phyloP scores from a whole-genome alignment of 2,329 filamentous ascomycete species.

The Aspergillus candidus region DNA sequence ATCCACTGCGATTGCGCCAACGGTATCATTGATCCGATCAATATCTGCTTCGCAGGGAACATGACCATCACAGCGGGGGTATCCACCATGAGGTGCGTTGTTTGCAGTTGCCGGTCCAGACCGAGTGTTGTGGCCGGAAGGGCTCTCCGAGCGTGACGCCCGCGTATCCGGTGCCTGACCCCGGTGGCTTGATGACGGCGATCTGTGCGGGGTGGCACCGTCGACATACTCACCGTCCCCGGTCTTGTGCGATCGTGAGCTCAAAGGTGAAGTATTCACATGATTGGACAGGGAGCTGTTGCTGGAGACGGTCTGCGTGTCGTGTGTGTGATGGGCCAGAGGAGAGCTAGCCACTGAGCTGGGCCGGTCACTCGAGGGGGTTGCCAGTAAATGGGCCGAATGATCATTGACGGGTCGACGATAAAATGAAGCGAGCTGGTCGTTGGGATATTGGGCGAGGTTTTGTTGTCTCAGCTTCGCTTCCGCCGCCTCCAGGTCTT shows the following conservation, averaged over 20 bases:
- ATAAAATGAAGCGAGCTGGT: conserved; percentile 14
- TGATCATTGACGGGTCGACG: conserved; percentile 18
- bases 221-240: conserved; percentile 6
- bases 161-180: too few relatives aligned
- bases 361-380: conserved; percentile 11
- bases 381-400: conserved; percentile 18
- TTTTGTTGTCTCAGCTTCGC: conserved; percentile 34
- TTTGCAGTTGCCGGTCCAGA: too few relatives aligned
- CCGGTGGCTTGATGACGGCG: too few relatives aligned
- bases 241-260: not conserved
- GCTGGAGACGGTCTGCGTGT: not conserved
- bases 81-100: too few relatives aligned
- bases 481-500: conserved; percentile 62
- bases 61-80: too few relatives aligned
- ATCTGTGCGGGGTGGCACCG: not conserved
- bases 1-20: conserved; percentile 92
- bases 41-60: conserved; percentile 17
- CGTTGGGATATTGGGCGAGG: conserved; percentile 19
- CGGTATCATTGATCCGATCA: conserved; percentile 81
- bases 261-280: not conserved
- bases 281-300: conserved; percentile 1
- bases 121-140: too few relatives aligned
- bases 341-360: not conserved
- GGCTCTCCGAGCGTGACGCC: too few relatives aligned
- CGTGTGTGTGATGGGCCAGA: not conserved